Conservation (phyloP, 1,139 yeast species). For the Hemisphaericaspora subhashii region DNA sequence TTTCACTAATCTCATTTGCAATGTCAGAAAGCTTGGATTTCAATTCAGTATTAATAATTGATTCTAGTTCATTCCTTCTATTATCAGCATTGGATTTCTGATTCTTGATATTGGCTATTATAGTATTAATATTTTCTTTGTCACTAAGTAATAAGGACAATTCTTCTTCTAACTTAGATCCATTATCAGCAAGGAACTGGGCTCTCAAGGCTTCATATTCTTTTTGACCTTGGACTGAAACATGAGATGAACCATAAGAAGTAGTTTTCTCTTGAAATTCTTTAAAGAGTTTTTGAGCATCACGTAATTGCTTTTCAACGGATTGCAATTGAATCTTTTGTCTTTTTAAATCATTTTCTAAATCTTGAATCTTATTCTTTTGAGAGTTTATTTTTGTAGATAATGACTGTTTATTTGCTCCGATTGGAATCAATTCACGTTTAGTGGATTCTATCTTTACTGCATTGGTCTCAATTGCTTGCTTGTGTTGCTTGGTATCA, state of each 20-base stretch:
- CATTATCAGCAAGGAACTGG: constrained; percentile 60
- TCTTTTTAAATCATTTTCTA: constrained; percentile 51
- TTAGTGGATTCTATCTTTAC: constrained; percentile 40
- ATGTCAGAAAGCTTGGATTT: constrained; percentile 35
- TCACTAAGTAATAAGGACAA: constrained; percentile 45
- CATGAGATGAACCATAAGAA: constrained; percentile 20
- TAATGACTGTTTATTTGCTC: constrained; percentile 52
- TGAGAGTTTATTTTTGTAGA: constrained; percentile 48
- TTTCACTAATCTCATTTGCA: constrained; percentile 30
- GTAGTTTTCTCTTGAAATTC: constrained; percentile 40
- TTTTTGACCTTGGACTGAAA: constrained; percentile 43
- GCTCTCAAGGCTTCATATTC: constrained; percentile 66
- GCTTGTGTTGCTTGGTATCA: constrained; percentile 40
- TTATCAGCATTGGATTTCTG: constrained; percentile 45
- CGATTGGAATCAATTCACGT: constrained; percentile 55
- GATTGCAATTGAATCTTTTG: constrained; percentile 48
- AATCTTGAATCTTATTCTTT: constrained; percentile 52
- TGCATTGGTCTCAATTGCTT: constrained; percentile 36
- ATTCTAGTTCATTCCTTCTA: constrained; percentile 38
- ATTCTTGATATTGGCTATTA: constrained; percentile 39
- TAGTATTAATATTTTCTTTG: constrained; percentile 39
- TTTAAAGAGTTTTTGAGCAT: constrained; percentile 45
- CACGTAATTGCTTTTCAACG: constrained; percentile 47
- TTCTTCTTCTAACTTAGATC: constrained; percentile 57
- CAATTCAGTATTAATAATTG: constrained; percentile 32